Evolutionary conservation across 1,284 basidiomycete species (phyloP).

Genomic region (Cryptococcus wingfieldii): DNA sequence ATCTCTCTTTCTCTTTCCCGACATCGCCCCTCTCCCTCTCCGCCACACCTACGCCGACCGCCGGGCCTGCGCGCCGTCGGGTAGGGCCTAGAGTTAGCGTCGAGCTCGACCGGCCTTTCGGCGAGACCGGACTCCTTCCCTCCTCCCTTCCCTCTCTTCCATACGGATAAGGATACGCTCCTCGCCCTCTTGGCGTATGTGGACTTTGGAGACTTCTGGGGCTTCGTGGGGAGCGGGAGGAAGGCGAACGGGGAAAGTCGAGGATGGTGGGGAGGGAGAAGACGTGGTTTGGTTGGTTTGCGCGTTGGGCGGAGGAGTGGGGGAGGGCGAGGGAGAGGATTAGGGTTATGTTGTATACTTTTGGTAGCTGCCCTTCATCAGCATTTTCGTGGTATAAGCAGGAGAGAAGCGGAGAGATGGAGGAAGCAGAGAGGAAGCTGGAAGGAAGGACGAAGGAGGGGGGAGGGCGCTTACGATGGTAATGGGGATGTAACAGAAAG

Average conservation of each 20-base stretch:
- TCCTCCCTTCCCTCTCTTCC: not conserved
- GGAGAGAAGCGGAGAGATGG: too few species aligned
- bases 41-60: too few species aligned
- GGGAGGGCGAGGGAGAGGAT: constrained; percentile 29
- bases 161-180: not conserved
- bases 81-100: too few species aligned
- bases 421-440: not conserved
- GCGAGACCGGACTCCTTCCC: not conserved
- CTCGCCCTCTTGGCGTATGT: not conserved
- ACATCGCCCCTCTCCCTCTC: not conserved
- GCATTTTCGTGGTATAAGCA: too few species aligned
- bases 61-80: too few species aligned
- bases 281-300: constrained; percentile 9
- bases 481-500: constrained; percentile 30
- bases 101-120: too few species aligned
- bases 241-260: not conserved
- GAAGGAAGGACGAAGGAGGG: not conserved
- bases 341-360: constrained; percentile 32
- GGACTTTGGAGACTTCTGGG: not conserved
- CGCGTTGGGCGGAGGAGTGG: constrained; percentile 1
- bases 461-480: constrained; percentile 15
- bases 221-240: not conserved
- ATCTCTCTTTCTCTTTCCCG: not conserved
- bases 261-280: constrained; percentile 19
- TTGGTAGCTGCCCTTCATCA: constrained; percentile 18